phyloP scores from a whole-genome alignment of 2,329 filamentous ascomycete genomes.

The Penicillium olsonii region DNA sequence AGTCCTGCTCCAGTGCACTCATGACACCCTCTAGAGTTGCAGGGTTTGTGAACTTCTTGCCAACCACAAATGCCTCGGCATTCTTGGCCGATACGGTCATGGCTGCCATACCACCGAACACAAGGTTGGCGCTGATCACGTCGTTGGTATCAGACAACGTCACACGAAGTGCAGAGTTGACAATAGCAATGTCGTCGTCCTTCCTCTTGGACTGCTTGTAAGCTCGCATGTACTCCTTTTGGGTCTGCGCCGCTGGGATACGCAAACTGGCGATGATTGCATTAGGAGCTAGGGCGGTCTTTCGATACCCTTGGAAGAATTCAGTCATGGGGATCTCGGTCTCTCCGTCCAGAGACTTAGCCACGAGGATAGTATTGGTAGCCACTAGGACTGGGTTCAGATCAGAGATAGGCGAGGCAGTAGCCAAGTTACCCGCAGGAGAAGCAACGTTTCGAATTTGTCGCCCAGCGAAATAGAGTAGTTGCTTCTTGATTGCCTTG shows the following conservation, averaged over 20 bases:
- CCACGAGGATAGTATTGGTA: constrained; percentile 76
- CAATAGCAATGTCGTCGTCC: constrained; percentile 97
- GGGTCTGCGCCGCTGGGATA: constrained; percentile 74
- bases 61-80: constrained; percentile 71
- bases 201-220: constrained; percentile 98
- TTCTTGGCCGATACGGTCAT: constrained; percentile 85
- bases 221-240: constrained; percentile 80
- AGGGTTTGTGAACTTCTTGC: constrained; percentile 77
- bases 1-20: constrained; percentile 85
- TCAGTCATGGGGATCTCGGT: constrained; percentile 86
- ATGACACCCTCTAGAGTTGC: constrained; percentile 86
- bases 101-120: constrained; percentile 94
- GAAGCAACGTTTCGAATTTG: constrained; percentile 98
- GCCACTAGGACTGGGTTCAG: constrained; percentile 92
- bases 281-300: constrained; percentile 76
- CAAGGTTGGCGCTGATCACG: constrained; percentile 74
- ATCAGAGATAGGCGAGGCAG: constrained; percentile 94
- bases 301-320: constrained; percentile 91
- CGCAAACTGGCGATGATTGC: constrained; percentile 83
- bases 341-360: constrained; percentile 72
- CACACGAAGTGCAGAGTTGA: constrained; percentile 81
- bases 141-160: constrained; percentile 67
- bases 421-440: constrained; percentile 89
- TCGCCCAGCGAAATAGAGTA: constrained; percentile 90
- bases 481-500: constrained; percentile 86